Base-by-base conservation (phyloP, 2,329 filamentous ascomycete genomes). In the Sporothrix curviconia region DNA sequence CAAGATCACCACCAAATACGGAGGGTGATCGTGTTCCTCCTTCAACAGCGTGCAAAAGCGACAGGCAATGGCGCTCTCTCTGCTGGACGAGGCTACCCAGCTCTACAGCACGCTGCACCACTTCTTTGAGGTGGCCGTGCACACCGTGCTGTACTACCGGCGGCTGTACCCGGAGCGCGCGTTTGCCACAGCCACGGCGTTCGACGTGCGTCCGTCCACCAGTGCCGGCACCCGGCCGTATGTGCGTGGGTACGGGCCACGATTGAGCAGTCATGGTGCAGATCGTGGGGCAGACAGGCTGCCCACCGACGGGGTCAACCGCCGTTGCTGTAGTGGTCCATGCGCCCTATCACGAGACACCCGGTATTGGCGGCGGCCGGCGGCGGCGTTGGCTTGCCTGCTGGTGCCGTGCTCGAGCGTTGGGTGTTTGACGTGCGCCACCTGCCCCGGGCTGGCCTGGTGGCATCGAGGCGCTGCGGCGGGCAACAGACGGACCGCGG, bases 211-310 rank as follows among this genome's bases (percentile, higher is more conserved):
- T n/a, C 90, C 30, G 87, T 95, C 46, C 86, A 88, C 65, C 91
- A 96, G 69, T 92, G 84, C 60, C 87, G 91, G 58, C 91, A 96
- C 71, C 90, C 92, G 0, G 82, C 83, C 64, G 87, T 96, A 62
- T 95, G 90, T 77, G 76, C 83, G 66, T 96, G 92, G 88, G 84
- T 96, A 71, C 82, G 79, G 67, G 88, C 94, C 69, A 90, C 91
- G 63, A 82, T 94, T 42, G 76, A 84, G 61, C 87, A 90, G 81
- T 91, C 22, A 78, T 82, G 59, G 77, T 76, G 3, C 87, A 95
- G 72, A 78, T 96, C 36, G 78, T 87, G 79, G 76, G 19, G 55
- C 37, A 15, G 36, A 49, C 8, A n/a, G 7, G 12, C 28, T 43
- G n/a, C 44, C 36, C 7, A 4, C 32, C n/a, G 25, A 57, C 56